These are phyloP conservation scores for Piper longum DNA, from an alignment of 164 flowering plant species.

Conservation along the genomic window DNA sequence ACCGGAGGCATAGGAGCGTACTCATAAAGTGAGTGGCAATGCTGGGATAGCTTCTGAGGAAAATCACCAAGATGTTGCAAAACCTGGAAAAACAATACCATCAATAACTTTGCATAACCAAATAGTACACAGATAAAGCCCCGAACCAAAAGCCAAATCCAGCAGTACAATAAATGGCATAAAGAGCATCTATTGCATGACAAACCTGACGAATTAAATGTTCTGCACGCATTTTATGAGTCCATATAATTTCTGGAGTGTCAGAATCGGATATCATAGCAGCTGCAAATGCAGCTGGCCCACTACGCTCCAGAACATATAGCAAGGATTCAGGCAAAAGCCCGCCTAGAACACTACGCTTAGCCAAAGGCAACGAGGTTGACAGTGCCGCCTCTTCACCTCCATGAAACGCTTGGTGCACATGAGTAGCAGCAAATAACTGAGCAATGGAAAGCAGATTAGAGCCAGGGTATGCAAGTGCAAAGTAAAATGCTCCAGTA, in stretches of 20 bases:
- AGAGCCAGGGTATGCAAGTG: constrained; percentile 95
- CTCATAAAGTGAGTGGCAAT: constrained; percentile 89
- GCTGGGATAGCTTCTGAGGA: constrained; percentile 92
- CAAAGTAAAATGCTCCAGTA: constrained; percentile 95
- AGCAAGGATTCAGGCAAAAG: constrained; percentile 93
- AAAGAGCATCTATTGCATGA: not conserved
- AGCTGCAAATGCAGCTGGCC: constrained; percentile 91
- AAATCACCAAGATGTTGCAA: constrained; percentile 99
- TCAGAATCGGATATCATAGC: constrained; percentile 99
- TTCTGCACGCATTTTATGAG: constrained; percentile 98
- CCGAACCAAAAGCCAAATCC: not conserved
- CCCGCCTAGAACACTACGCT: constrained; percentile 95
- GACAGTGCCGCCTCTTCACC: constrained; percentile 99
- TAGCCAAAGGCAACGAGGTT: constrained; percentile 88
- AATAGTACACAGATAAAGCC: no score
- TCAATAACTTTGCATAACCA: not conserved
- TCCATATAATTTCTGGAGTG: constrained; percentile 99
- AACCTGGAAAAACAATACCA: constrained; percentile 36
- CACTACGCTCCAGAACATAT: constrained; percentile 95
- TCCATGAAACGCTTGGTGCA: constrained; percentile 98
- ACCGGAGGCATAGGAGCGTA: constrained; percentile 99
- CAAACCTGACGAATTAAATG: constrained; percentile 85
- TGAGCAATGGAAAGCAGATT: constrained; percentile 88
- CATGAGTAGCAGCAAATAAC: constrained; percentile 83
- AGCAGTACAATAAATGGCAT: not conserved